phyloP scores from a whole-genome alignment of 78 protist species.

The Planoprotostelium fungivorum region DNA sequence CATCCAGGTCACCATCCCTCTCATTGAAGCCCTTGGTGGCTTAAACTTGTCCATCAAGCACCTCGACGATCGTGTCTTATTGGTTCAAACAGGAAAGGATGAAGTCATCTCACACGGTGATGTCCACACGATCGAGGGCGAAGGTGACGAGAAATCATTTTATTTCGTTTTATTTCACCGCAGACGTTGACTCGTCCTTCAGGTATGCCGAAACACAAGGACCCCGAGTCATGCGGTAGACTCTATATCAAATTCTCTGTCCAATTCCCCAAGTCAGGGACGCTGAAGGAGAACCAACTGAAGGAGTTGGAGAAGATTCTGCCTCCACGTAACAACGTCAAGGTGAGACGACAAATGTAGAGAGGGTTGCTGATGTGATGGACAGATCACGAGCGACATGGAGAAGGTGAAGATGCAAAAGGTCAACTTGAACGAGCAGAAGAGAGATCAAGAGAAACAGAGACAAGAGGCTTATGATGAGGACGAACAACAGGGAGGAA shows the following conservation, averaged over 20 bases:
- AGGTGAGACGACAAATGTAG: background rate
- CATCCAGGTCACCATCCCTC: constrained; percentile 58
- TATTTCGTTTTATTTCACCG: too few relatives aligned
- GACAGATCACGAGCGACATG: background rate
- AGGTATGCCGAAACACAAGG: constrained; percentile 93
- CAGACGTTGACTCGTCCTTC: constrained; percentile 79
- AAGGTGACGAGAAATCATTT: constrained; percentile 55
- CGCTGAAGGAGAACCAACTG: constrained; percentile 29
- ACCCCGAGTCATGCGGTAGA: constrained; percentile 84
- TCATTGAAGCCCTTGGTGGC: constrained; percentile 92
- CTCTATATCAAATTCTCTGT: constrained; percentile 78
- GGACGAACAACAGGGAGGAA: background rate
- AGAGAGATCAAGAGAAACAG: background rate
- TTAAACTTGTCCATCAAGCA: constrained; percentile 70
- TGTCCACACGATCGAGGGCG: constrained; percentile 42
- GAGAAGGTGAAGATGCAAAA: background rate
- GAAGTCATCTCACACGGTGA: background rate
- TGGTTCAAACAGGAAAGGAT: constrained; percentile 10
- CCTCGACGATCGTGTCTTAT: constrained; percentile 85
- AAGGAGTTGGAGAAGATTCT: constrained; percentile 48
- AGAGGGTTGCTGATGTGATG: background rate
- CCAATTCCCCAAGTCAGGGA: constrained; percentile 76
- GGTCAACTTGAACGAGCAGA: background rate
- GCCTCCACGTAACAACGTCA: constrained; percentile 12
- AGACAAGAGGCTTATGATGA: background rate